A percentile compares a stretch with the other conserved stretches of the same genome.
Evolutionary conservation across 73 alveolate genomes (phyloP).

Genomic region (Paramecium biaurelia): DNA sequence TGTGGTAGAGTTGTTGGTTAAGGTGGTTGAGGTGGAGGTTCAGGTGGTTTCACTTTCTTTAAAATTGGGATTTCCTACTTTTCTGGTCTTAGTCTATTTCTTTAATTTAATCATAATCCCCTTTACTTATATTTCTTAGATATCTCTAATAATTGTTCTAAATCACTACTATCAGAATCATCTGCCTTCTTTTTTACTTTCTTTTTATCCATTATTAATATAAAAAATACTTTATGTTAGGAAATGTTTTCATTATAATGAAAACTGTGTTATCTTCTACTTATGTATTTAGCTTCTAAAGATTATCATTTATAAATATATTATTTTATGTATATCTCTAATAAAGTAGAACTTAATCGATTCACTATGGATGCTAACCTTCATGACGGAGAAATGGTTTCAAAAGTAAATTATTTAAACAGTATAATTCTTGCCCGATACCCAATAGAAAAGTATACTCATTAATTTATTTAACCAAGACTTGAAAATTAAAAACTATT

Average conservation of each 20-base stretch:
- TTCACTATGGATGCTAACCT: background rate
- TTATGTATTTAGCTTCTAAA: background rate
- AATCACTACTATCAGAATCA: conserved; percentile 23
- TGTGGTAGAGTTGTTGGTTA: background rate
- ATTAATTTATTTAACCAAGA: background rate
- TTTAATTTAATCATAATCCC: background rate
- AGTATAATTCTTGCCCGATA: background rate
- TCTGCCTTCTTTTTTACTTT: background rate
- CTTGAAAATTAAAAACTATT: background rate
- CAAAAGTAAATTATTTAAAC: background rate
- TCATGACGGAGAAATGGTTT: background rate
- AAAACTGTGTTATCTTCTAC: background rate
- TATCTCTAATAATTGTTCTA: background rate
- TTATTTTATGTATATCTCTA: background rate
- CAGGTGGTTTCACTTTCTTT: background rate
- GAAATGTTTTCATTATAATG: background rate
- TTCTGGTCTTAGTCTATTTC: background rate
- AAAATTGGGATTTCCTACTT: background rate
- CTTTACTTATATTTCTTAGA: background rate
- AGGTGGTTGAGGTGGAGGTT: background rate
- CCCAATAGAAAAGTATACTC: background rate
- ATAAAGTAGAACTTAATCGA: background rate
- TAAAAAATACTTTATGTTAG: background rate
- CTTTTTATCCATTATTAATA: conserved; percentile 1
- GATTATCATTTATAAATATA: background rate